Evolutionary conservation across 805 yeast species (phyloP), one percentile per base, ranked within the genome.

Genomic region (Kodamaea nitidulidarum): DNA sequence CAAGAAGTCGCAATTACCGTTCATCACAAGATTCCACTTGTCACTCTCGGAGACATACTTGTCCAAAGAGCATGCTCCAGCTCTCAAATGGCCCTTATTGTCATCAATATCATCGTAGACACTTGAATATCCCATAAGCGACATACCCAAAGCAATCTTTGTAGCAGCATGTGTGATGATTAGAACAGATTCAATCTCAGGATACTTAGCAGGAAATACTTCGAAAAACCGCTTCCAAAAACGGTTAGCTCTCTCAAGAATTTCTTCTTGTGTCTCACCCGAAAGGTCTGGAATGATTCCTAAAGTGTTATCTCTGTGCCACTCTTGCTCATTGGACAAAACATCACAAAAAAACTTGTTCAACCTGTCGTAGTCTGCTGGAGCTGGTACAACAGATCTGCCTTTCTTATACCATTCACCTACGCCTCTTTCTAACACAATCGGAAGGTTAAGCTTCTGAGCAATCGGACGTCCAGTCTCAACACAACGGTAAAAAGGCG

Each of bases 91-190:
- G 2, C 65, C 60, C 16, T 49, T 42, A 5, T 58, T 51, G 7
- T 70, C 65, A 17, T 70, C 78, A 29, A 84, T 52, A 16, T 70
- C 61, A 18, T 78, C 85, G 32, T 75, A 70, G 15, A 76, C 76
- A 29, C 67, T 65, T 0, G 55, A 38, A 40, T 72, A 74, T 0
- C 79, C 79, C 51, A 84, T 54, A 11, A 91, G 65, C 1, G 84
- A 73, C 78, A 87, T 77, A 3, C 96, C 96, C 12, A 91, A 64
- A 0, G 95, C 90, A 44, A 88, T 87, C 58, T 88, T 87, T 4
- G 95, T 75, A 3, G 98, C 97, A 1, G 98, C 98, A 62, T 93
- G 98, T 3, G 95, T 80, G 18, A 87, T 80, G n/a, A 91, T 63
- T 15, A 93, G 51, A 6, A 93, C 66, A 0, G 79, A 68, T 26